Evolutionary conservation across 129 eudicot genomes (phyloP).

Genomic region (Centella asiatica): DNA sequence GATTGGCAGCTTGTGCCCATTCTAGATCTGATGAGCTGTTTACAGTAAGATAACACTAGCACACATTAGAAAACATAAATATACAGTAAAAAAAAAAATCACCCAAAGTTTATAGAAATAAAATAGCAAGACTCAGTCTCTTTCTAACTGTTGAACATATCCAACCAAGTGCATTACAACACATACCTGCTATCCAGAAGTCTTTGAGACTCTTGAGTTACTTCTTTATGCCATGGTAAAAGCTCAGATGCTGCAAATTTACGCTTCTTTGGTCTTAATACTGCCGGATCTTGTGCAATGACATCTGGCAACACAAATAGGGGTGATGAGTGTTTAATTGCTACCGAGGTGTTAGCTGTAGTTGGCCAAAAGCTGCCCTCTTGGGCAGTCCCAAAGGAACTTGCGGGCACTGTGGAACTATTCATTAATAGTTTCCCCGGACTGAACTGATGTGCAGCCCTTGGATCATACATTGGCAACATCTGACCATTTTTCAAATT

Average conservation of each 20-base stretch:
- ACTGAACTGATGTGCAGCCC: slow-evolving; percentile 19
- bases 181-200: slow-evolving; percentile 39
- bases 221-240: slow-evolving; percentile 53
- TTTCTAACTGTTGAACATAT: not conserved
- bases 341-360: slow-evolving; percentile 17
- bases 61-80: too few species aligned
- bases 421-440: not conserved
- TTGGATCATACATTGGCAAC: slow-evolving; percentile 20
- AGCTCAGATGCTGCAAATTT: slow-evolving; percentile 25
- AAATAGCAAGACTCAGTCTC: not conserved
- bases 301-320: slow-evolving; percentile 18
- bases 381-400: slow-evolving; percentile 29
- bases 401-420: slow-evolving; percentile 22
- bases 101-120: not conserved
- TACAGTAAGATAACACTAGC: not conserved
- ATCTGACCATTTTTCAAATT: slow-evolving; percentile 24
- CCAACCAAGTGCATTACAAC: not conserved
- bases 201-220: slow-evolving; percentile 25
- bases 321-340: slow-evolving; percentile 14
- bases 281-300: slow-evolving; percentile 9
- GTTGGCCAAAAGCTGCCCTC: slow-evolving; percentile 23
- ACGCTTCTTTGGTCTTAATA: slow-evolving; percentile 28
- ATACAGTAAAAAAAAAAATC: not conserved
- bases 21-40: slow-evolving; percentile 34
- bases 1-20: slow-evolving; percentile 42